A percentile compares a stretch with the other conserved stretches of the same genome.
Conservation (phyloP, 2,329 filamentous ascomycete genomes). For the Ophiostoma sp. region DNA sequence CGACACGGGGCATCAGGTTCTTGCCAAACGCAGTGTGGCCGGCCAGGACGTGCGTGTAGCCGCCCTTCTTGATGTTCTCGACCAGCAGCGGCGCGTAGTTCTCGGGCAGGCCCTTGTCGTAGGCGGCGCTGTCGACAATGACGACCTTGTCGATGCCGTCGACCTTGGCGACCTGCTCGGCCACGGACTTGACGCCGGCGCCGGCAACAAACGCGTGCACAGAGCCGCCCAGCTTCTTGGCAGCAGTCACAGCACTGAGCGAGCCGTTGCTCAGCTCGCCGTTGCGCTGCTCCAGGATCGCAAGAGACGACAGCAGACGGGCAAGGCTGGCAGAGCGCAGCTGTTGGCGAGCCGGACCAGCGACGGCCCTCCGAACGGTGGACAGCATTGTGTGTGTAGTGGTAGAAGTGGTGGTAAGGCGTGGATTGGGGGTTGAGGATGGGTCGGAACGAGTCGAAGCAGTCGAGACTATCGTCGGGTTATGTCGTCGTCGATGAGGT, state of each 20-base stretch:
- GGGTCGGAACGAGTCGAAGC: neutral
- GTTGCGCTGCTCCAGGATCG: conserved; percentile 86
- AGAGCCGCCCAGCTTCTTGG: conserved; percentile 76
- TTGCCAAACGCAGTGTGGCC: conserved; percentile 96
- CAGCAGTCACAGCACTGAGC: conserved; percentile 78
- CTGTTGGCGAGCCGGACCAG: conserved; percentile 18
- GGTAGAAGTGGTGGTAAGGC: neutral
- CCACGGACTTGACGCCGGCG: conserved; percentile 65
- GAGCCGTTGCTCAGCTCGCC: conserved; percentile 80
- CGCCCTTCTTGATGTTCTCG: conserved; percentile 94
- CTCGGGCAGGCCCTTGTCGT: conserved; percentile 91
- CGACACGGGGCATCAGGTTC: conserved; percentile 84
- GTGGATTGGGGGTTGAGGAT: neutral
- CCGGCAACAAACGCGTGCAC: conserved; percentile 87
- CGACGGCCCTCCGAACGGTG: conserved; percentile 24
- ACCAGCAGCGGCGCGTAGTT: conserved; percentile 89
- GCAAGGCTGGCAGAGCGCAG: conserved; percentile 50
- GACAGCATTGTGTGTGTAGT: conserved; percentile 24
- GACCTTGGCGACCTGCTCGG: conserved; percentile 81
- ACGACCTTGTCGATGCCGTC: conserved; percentile 89
- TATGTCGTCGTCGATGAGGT: neutral
- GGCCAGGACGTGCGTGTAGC: conserved; percentile 85
- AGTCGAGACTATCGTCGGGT: neutral
- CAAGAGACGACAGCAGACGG: conserved; percentile 78
- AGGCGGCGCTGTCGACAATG: conserved; percentile 78